Evolutionary conservation across 2,329 filamentous ascomycete species (phyloP).

Genomic region (Claviceps spartinae): DNA sequence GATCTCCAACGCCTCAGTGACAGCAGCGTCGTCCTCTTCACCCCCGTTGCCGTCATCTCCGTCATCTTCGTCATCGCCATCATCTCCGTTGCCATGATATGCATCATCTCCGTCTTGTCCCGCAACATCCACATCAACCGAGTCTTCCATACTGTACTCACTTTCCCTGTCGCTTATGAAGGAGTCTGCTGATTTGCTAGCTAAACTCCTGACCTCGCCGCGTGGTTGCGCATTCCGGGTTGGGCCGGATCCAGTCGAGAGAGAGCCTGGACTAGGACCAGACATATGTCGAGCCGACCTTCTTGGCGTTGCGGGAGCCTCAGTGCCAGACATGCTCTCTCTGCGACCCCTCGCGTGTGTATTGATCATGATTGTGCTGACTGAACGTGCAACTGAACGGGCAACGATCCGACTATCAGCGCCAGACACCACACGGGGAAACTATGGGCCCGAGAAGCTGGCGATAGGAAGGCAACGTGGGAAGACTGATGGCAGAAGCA

Average conservation of each 20-base stretch:
- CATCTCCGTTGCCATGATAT: no score
- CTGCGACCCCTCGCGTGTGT: not conserved
- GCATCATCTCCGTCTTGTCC: no score
- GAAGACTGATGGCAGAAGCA: no score
- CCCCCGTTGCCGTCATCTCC: not conserved
- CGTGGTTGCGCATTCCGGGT: constrained; percentile 2
- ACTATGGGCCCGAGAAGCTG: no score
- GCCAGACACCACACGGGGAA: no score
- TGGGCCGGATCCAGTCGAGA: not conserved
- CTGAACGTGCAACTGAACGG: not conserved
- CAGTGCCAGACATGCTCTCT: not conserved
- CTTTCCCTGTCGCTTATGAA: not conserved
- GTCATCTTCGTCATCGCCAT: no score
- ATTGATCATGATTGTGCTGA: not conserved
- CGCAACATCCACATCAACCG: not conserved
- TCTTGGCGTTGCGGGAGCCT: not conserved
- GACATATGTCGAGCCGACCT: not conserved
- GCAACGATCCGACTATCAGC: not conserved
- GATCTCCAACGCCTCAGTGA: not conserved
- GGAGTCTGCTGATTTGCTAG: not conserved
- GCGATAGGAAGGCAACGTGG: no score
- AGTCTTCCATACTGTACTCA: not conserved
- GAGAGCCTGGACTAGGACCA: not conserved
- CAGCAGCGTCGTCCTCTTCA: not conserved
- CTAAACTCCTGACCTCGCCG: not conserved